Base-by-base conservation (phyloP, 345 rosid species). In the Euphorbia pulcherrima region DNA sequence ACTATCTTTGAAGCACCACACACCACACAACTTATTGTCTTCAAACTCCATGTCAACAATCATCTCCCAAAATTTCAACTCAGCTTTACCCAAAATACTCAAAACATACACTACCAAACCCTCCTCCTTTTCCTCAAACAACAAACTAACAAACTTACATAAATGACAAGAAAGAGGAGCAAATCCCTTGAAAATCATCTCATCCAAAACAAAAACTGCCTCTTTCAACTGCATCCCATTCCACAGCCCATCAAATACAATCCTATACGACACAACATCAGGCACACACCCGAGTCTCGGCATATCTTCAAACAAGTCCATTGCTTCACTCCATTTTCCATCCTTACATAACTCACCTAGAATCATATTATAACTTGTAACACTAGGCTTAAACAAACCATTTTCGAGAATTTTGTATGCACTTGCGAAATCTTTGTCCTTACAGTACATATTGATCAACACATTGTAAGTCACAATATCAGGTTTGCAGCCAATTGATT, bases 131-230 rank as follows among this genome's bases (percentile, higher is more conserved):
- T 62, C 72, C 73, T 75, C 65, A 69, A 80, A 79, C 61, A 90
- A 79, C 53, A 66, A 70, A 14, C 77, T 75, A 41, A 92, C 73
- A 70, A 78, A 83, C 37, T 68, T 72, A 48, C 40, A 29, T 58
- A 82, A 40, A 46, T 79, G 78, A 47, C 72, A 76, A 27, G 64
- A 50, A 68, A 64, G 85, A 70, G 97, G 97, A 29, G 59, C 60
- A 72, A 80, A 87, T 5, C 89, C 94, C 80, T 90, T 90, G 69
- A 87, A 87, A 53, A 85, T 53, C 97, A 93, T 90, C 81, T 88
- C 98, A 56, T 90, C 92, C 79, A 93, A 80, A 72, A 87, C 28
- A 48, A 74, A 72, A 2, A 80, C 70, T 6, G 94, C 97, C 70
- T 86, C 93, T 76, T 83, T 68, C 9, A 78, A 74, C 69, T 75